These are phyloP conservation scores for Cyberlindnera saturnus DNA, from an alignment of 805 yeast species.

Conservation along the genomic window DNA sequence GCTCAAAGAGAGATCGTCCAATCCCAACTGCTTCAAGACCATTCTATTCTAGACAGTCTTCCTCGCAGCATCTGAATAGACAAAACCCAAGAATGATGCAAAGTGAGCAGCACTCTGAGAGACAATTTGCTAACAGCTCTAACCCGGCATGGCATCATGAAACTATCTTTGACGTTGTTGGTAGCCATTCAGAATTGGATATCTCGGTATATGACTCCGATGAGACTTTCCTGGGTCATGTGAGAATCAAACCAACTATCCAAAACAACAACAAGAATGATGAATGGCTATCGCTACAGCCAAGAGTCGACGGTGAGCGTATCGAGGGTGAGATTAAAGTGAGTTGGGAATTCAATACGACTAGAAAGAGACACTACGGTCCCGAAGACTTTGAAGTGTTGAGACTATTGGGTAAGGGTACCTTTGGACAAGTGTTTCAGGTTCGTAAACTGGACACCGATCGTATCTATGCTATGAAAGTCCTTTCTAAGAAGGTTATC, in stretches of 20 bases:
- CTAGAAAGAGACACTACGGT: constrained; percentile 73
- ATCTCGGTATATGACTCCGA: constrained; percentile 89
- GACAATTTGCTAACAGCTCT: constrained; percentile 29
- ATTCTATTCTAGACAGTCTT: constrained; percentile 37
- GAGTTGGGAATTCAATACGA: constrained; percentile 63
- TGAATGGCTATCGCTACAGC: constrained; percentile 68
- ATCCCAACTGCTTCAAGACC: constrained; percentile 28
- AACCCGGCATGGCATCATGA: constrained; percentile 91
- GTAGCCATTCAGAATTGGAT: constrained; percentile 76
- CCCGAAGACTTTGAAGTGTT: constrained; percentile 94
- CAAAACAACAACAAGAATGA: constrained; percentile 31
- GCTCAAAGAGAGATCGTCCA: constrained; percentile 11
- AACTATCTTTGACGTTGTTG: constrained; percentile 87
- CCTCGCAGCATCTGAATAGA: constrained; percentile 34
- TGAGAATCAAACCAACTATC: constrained; percentile 60
- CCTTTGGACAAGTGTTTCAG: constrained; percentile 97
- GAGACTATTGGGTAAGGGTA: constrained; percentile 89
- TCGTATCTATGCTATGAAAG: constrained; percentile 96
- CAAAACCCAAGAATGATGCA: constrained; percentile 11
- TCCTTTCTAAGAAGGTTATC: constrained; percentile 87
- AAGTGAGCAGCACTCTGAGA: constrained; percentile 5
- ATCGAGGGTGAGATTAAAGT: constrained; percentile 77
- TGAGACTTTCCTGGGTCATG: constrained; percentile 84
- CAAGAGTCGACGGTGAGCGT: constrained; percentile 69
- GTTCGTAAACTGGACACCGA: constrained; percentile 86